Base-by-base conservation (phyloP, 2,329 filamentous ascomycete species). In the Epichloe brachyelytri region DNA sequence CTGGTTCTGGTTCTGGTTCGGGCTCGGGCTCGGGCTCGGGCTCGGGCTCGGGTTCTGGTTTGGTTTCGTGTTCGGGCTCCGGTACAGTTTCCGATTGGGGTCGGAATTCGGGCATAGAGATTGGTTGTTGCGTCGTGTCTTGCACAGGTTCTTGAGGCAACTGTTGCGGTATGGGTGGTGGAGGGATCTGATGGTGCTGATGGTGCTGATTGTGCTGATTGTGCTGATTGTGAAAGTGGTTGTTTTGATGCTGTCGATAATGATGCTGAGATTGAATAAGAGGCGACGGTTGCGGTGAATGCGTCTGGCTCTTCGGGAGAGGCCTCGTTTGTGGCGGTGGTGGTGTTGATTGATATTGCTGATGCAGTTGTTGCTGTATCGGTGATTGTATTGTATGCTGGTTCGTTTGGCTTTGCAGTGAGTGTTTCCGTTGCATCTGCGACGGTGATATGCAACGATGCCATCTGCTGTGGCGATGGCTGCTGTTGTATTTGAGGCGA, bases 281-380 rank as follows among this genome's bases (percentile, higher is more conserved):
- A 43, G 41, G 57, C 44, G 49, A 56, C 37, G 41, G 57, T 33
- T 46, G 49, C 43, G 68, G 64, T 37, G 62, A 58, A 45, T 59
- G 59, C 50, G 59, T 55, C 48, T 57, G 58, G n/a, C 53, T 56
- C n/a, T 55, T 55, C 7, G 37, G 53, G 36, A 51, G 52, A 30
- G 51, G 53, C 43, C 30, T 20, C 36, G 37, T 47, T 22, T 51
- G 33, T 17, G 41, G 43, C 17, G 49, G 52, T 3, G 49, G 49
- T 5, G 52, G 52, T n/a, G 51, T 49, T 26, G 52, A 49, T 44
- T 59, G 59, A 48, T 57, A 61, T 43, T 58, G 58, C 44, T 60
- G 55, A 20, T 61, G 59, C 36, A 64, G 61, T 40, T 68, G 68
- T 41, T 53, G 49, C 30, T 53, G 51, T 48, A 52, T 50, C 5